Evolutionary conservation across 768 basidiomycete genomes (phyloP).

Genomic region (Hortiboletus flavorubellus): DNA sequence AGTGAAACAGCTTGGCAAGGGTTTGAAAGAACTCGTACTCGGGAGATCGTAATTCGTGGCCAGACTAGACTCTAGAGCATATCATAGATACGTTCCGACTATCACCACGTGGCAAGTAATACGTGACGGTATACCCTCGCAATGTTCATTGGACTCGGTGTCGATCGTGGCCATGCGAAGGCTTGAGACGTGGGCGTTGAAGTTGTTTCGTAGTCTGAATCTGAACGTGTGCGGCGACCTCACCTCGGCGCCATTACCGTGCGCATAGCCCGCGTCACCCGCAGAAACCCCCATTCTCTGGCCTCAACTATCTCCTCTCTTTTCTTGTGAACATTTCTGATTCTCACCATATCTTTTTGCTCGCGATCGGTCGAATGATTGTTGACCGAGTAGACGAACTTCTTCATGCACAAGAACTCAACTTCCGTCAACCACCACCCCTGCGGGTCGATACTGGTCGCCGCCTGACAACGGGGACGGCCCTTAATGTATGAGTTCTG

Average conservation of each 20-base stretch:
- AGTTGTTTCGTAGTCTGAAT: too few species aligned
- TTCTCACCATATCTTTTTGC: conserved; percentile 7
- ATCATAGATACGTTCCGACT: not conserved
- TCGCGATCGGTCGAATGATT: conserved; percentile 29
- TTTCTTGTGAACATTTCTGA: conserved; percentile 12
- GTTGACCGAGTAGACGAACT: conserved; percentile 26
- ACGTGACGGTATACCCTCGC: not conserved
- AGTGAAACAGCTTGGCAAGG: conserved; percentile 30
- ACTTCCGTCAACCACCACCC: conserved; percentile 8
- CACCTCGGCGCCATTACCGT: not conserved
- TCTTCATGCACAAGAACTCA: conserved; percentile 8
- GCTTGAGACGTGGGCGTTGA: not conserved
- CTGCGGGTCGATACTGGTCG: conserved; percentile 17
- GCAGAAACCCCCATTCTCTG: conserved; percentile 6
- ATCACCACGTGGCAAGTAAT: not conserved
- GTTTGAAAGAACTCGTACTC: conserved; percentile 31
- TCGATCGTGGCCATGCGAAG: not conserved
- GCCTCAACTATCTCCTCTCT: conserved; percentile 16
- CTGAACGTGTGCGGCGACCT: not conserved
- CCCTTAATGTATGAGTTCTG: conserved; percentile 12
- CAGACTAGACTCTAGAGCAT: not conserved
- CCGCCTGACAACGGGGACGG: not conserved
- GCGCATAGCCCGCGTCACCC: not conserved
- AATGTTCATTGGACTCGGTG: conserved; percentile 1
- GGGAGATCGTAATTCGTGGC: conserved; percentile 19